Evolutionary conservation across 495 filamentous ascomycete species (phyloP).

Genomic region (Jackrogersella minutella): DNA sequence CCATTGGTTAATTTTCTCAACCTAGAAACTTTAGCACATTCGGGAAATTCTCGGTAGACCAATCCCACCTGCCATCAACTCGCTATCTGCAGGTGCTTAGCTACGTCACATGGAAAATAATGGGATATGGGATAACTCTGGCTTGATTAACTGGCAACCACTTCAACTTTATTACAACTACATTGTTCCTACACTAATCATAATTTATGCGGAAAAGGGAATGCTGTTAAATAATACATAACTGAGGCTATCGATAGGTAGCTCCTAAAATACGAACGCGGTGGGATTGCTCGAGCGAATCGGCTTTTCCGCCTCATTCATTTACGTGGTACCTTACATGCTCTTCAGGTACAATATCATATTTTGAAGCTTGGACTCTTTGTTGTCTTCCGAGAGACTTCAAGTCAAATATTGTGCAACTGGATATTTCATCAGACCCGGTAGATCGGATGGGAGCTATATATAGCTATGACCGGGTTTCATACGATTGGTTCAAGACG

Average conservation of each 20-base stretch:
- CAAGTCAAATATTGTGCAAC: not conserved
- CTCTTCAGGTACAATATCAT: not conserved
- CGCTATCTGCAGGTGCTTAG: not conserved
- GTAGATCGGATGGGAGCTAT: not conserved
- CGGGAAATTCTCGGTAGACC: conserved; percentile 16
- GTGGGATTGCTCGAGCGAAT: not conserved
- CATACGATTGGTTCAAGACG: not conserved
- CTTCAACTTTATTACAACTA: conserved; percentile 8
- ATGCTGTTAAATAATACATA: no score
- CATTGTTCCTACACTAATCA: not conserved
- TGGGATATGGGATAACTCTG: not conserved
- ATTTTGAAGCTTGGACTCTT: not conserved
- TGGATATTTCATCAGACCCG: not conserved
- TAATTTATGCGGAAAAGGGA: not conserved
- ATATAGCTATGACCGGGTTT: not conserved
- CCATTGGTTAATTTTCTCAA: conserved; percentile 25
- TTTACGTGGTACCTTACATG: not conserved
- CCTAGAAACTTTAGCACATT: no score
- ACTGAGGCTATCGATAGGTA: not conserved
- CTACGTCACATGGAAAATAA: conserved; percentile 5
- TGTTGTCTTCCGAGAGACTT: not conserved
- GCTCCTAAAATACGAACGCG: not conserved
- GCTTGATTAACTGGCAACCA: not conserved
- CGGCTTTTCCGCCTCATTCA: not conserved
- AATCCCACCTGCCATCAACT: not conserved